Percentiles rank a stretch among this genome's conserved stretches.
Conservation (phyloP, 805 yeast species). For the Dipodascopsis tothii region DNA sequence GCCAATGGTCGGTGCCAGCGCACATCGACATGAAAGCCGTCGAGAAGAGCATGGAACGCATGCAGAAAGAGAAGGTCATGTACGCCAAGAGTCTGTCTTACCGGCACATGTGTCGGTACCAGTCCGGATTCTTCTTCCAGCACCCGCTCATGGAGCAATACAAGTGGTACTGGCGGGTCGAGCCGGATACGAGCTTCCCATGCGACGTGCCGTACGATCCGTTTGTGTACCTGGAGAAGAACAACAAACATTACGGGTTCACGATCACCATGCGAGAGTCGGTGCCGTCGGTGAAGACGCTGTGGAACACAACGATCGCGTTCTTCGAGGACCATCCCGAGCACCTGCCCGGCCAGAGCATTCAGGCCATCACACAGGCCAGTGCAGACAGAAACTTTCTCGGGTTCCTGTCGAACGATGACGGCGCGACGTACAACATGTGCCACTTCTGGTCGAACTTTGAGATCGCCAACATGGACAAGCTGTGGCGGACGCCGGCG, state of each 20-base stretch:
- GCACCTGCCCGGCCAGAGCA: slow-evolving; percentile 32
- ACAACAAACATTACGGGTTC: slow-evolving; percentile 74
- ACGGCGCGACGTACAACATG: slow-evolving; percentile 57
- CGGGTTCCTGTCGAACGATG: slow-evolving; percentile 40
- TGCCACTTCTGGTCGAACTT: slow-evolving; percentile 85
- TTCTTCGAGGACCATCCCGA: slow-evolving; percentile 53
- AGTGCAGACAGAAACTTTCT: slow-evolving; percentile 48
- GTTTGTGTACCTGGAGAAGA: slow-evolving; percentile 66
- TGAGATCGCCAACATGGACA: slow-evolving; percentile 63
- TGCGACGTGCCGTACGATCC: slow-evolving; percentile 68
- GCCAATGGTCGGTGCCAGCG: slow-evolving; percentile 67
- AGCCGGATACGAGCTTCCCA: slow-evolving; percentile 78
- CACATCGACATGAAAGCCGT: slow-evolving; percentile 55
- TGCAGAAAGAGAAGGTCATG: slow-evolving; percentile 41
- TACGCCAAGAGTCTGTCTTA: slow-evolving; percentile 60
- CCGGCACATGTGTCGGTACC: slow-evolving; percentile 90
- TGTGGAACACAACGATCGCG: slow-evolving; percentile 71
- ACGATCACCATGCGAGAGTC: slow-evolving; percentile 75
- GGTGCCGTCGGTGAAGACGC: slow-evolving; percentile 71
- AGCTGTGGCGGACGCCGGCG: slow-evolving; percentile 60
- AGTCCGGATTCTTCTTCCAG: slow-evolving; percentile 79
- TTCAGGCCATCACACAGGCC: slow-evolving; percentile 43
- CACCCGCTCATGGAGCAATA: slow-evolving; percentile 62
- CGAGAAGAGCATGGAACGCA: slow-evolving; percentile 39
- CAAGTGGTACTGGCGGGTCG: slow-evolving; percentile 89